phyloP scores from a whole-genome alignment of 2,329 filamentous ascomycete species.

The Sclerotinia spermophila region DNA sequence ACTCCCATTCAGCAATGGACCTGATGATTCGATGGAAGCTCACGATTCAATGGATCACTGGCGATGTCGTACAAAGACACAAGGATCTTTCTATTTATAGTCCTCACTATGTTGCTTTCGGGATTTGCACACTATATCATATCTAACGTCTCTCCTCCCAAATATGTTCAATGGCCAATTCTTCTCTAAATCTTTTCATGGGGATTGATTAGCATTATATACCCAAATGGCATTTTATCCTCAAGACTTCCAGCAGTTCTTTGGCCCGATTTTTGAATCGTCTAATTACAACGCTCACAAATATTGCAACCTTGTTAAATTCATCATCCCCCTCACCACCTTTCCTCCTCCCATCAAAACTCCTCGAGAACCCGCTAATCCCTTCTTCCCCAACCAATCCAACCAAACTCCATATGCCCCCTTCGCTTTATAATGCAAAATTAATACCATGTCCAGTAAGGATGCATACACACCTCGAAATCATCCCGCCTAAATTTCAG shows the following conservation, averaged over 20 bases:
- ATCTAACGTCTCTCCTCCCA: not conserved
- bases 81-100: not conserved
- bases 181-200: not conserved
- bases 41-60: not conserved
- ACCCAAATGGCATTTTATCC: not conserved
- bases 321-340: not conserved
- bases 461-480: constrained; percentile 47
- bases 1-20: not conserved
- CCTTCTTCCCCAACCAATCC: constrained; percentile 33
- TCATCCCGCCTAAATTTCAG: constrained; percentile 25
- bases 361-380: not conserved
- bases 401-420: constrained; percentile 41
- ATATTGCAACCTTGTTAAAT: not conserved
- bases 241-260: not conserved
- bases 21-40: not conserved
- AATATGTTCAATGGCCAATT: not conserved
- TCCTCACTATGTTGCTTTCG: not conserved
- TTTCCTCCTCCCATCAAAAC: not conserved
- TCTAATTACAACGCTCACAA: not conserved
- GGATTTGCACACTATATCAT: not conserved
- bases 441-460: constrained; percentile 51
- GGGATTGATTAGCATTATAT: not conserved
- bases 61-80: too few relatives aligned
- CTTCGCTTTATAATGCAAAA: constrained; percentile 36
- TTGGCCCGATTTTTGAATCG: not conserved